Conservation (phyloP, 2,329 filamentous ascomycete species). For the Simplicillium sp. region DNA sequence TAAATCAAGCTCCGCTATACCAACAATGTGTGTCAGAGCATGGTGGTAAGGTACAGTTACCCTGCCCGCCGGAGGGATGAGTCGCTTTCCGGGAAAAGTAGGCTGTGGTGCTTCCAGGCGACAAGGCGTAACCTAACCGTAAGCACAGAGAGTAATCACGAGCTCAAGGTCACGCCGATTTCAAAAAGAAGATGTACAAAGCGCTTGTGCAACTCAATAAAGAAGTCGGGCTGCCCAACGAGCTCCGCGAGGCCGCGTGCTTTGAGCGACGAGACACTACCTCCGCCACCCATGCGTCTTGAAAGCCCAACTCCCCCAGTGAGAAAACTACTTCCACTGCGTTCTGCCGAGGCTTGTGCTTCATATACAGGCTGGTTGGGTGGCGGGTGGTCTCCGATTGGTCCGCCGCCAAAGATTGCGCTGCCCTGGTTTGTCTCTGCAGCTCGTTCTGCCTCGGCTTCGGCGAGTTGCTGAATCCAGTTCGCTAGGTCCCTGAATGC, state of each 20-base stretch:
- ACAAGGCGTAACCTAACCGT: background rate
- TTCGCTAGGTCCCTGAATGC: slow-evolving; percentile 55
- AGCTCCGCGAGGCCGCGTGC: slow-evolving; percentile 55
- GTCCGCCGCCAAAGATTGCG: slow-evolving; percentile 22
- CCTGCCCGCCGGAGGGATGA: no score
- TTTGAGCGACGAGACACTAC: slow-evolving; percentile 44
- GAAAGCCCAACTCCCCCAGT: slow-evolving; percentile 47
- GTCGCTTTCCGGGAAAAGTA: background rate
- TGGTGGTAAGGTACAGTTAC: no score
- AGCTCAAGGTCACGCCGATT: slow-evolving; percentile 43
- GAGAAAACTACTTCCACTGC: slow-evolving; percentile 45
- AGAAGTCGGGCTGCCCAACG: slow-evolving; percentile 58
- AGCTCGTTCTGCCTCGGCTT: slow-evolving; percentile 49
- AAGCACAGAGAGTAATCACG: slow-evolving; percentile 18
- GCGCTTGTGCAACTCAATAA: slow-evolving; percentile 54
- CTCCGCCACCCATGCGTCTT: slow-evolving; percentile 47
- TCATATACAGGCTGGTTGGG: slow-evolving; percentile 18
- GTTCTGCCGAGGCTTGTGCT: slow-evolving; percentile 22
- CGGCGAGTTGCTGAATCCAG: slow-evolving; percentile 58
- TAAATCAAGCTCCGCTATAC: no score
- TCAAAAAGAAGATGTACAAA: slow-evolving; percentile 56
- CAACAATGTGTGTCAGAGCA: no score
- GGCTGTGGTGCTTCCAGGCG: background rate
- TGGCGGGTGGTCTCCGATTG: slow-evolving; percentile 14
- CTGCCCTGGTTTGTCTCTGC: slow-evolving; percentile 32